Conservation (phyloP, 164 flowering plant species). For the Berberis vulgaris region DNA sequence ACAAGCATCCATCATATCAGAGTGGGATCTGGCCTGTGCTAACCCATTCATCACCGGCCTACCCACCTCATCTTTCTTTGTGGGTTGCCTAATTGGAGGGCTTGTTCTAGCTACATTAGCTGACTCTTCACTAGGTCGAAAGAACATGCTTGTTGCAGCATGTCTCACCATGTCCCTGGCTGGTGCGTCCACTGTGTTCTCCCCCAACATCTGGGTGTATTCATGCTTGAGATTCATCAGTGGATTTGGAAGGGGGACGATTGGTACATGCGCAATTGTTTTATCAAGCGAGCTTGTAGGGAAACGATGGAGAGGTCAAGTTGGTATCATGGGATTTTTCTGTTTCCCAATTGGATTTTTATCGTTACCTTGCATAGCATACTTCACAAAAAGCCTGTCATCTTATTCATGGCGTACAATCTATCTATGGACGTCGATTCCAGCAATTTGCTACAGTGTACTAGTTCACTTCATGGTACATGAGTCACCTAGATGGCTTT, state of each 20-base stretch:
- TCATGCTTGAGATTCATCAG: conserved; percentile 33
- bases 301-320: conserved; percentile 47
- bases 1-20: conserved; percentile 35
- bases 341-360: conserved; percentile 56
- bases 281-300: conserved; percentile 55
- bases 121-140: conserved; percentile 60
- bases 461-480: conserved; percentile 24
- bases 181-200: conserved; percentile 22
- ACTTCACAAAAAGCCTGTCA: conserved; percentile 22
- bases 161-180: conserved; percentile 39
- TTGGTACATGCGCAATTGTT: conserved; percentile 51
- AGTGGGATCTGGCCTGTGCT: conserved; percentile 43
- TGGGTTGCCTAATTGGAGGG: conserved; percentile 61
- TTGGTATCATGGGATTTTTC: conserved; percentile 44
- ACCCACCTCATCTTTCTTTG: conserved; percentile 56
- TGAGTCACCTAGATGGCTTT: conserved; percentile 83
- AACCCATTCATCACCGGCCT: conserved; percentile 40
- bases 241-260: conserved; percentile 53
- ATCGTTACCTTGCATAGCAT: conserved; percentile 58
- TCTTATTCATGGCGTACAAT: conserved; percentile 43
- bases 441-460: conserved; percentile 29
- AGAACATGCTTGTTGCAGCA: conserved; percentile 45
- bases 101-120: conserved; percentile 47
- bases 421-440: conserved; percentile 43
- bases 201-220: conserved; percentile 59